Conservation (phyloP, 1,284 basidiomycete species). For the Mycosarcoma mackinlayi region DNA sequence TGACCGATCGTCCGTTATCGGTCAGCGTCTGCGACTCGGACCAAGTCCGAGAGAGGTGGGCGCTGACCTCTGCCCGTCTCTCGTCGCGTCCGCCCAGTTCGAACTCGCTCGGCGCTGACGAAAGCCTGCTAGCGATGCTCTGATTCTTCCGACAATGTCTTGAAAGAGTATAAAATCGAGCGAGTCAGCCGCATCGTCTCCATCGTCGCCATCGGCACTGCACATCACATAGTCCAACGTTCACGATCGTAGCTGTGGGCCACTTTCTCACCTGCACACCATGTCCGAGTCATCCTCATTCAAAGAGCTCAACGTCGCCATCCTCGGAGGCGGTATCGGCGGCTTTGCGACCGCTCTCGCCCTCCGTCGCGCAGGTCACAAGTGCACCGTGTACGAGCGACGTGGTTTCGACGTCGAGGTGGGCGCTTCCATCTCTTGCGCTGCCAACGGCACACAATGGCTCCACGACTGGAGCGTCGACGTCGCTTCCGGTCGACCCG, state of each 20-base stretch:
- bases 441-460: constrained; percentile 50
- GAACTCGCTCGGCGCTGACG: constrained; percentile 1
- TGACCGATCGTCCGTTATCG: not conserved
- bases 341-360: constrained; percentile 40
- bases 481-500: constrained; percentile 35
- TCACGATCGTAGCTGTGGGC: too few relatives aligned
- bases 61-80: not conserved
- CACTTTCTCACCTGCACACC: too few relatives aligned
- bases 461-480: constrained; percentile 47
- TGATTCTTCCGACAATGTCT: not conserved
- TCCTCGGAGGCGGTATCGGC: constrained; percentile 50
- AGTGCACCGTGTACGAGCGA: constrained; percentile 47
- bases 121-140: not conserved
- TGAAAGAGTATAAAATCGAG: constrained; percentile 7
- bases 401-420: constrained; percentile 48
- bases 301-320: constrained; percentile 47
- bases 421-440: constrained; percentile 51
- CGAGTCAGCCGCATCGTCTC: not conserved
- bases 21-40: constrained; percentile 9
- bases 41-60: constrained; percentile 18
- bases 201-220: not conserved
- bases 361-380: constrained; percentile 46
- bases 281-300: constrained; percentile 34
- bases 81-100: not conserved
- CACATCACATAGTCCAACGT: not conserved